Conservation (phyloP, 306 rosid species). For the Parietaria judaica region DNA sequence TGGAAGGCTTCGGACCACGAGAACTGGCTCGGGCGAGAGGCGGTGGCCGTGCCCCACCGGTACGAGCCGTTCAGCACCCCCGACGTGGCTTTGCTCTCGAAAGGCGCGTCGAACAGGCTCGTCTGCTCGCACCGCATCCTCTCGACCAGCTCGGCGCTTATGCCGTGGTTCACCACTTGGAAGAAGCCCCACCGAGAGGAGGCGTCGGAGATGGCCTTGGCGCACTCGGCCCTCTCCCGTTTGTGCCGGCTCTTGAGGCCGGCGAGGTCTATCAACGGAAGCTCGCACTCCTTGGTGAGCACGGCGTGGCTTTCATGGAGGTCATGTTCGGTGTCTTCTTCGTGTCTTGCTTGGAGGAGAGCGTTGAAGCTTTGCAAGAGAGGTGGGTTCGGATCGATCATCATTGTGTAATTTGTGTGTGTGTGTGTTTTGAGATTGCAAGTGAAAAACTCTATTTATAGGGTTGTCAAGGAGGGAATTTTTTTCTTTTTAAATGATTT, state of each 20-base stretch:
- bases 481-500: too few relatives aligned
- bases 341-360: conserved; percentile 29
- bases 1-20: conserved; percentile 98
- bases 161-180: conserved; percentile 81
- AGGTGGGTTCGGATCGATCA: conserved; percentile 64
- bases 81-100: conserved; percentile 48
- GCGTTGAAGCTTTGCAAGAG: conserved; percentile 44
- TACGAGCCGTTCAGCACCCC: conserved; percentile 64
- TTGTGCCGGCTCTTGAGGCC: conserved; percentile 39
- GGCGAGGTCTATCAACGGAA: conserved; percentile 70
- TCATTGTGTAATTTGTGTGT: conserved; percentile 19
- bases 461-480: conserved; percentile 12
- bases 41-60: conserved; percentile 80
- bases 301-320: conserved; percentile 3
- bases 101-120: conserved; percentile 52
- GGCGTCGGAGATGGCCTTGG: conserved; percentile 50
- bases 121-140: conserved; percentile 62
- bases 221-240: conserved; percentile 41
- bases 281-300: conserved; percentile 47
- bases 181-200: conserved; percentile 85
- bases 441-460: conserved; percentile 27
- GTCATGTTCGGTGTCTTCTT: conserved; percentile 8
- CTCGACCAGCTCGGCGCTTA: conserved; percentile 41
- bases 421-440: conserved; percentile 14
- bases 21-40: conserved; percentile 53